phyloP scores from a whole-genome alignment of 176 grass and related monocot genomes.

The Chrysopogon serrulatus region DNA sequence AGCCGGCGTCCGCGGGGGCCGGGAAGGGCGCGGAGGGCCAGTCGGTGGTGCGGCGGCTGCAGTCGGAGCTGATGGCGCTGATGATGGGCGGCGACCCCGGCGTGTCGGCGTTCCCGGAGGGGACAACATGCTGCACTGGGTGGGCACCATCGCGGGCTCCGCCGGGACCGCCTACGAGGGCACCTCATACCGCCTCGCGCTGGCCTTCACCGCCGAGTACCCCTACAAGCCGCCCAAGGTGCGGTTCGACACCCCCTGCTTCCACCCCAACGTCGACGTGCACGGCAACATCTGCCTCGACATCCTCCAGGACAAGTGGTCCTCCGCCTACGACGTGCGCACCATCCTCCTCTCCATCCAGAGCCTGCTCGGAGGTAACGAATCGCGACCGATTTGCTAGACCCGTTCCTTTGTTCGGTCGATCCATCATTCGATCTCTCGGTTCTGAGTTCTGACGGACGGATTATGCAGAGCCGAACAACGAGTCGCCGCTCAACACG shows the following conservation, averaged over 20 bases:
- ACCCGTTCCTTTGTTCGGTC: neutral
- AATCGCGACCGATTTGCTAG: neutral
- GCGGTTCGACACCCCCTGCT: constrained; percentile 87
- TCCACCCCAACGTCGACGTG: constrained; percentile 94
- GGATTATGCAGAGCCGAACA: constrained; percentile 72
- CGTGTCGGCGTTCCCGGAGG: constrained; percentile 88
- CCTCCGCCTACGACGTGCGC: constrained; percentile 96
- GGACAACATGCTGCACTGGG: constrained; percentile 90
- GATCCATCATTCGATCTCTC: neutral
- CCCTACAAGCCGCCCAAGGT: constrained; percentile 97
- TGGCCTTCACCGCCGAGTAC: constrained; percentile 78
- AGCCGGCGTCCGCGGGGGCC: constrained; percentile 25
- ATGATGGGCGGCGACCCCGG: constrained; percentile 96
- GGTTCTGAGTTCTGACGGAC: neutral
- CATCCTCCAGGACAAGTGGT: constrained; percentile 98
- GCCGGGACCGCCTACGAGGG: constrained; percentile 70
- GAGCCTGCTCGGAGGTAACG: constrained; percentile 76
- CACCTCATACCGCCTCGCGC: constrained; percentile 74
- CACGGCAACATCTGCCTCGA: constrained; percentile 96
- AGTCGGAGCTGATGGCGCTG: constrained; percentile 92
- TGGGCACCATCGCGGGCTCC: constrained; percentile 80
- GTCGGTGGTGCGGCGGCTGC: constrained; percentile 75
- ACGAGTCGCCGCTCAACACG: constrained; percentile 89
- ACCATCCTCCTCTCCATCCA: constrained; percentile 96
- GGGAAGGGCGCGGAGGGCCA: constrained; percentile 60